Evolutionary conservation across 2,329 filamentous ascomycete genomes (phyloP).

Genomic region (Xylariaceae sp.): DNA sequence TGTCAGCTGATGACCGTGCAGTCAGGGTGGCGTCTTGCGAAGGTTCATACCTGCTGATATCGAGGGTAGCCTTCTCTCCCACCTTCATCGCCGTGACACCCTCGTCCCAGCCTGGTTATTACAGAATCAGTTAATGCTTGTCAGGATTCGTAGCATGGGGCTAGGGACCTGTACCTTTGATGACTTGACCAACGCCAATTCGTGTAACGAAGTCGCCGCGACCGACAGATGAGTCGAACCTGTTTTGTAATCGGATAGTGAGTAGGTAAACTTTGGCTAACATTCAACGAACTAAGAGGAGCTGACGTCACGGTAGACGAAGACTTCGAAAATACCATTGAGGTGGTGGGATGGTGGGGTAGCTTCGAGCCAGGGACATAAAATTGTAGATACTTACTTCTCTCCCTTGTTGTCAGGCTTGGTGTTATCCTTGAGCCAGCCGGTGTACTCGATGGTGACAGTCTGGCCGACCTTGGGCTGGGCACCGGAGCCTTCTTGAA

Average conservation of each 20-base stretch:
- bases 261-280: not conserved
- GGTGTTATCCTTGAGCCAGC: conserved; percentile 75
- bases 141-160: not conserved
- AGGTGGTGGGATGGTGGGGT: conserved; percentile 18
- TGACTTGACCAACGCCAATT: conserved; percentile 86
- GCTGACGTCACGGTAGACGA: conserved; percentile 18
- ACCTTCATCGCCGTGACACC: conserved; percentile 85
- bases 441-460: conserved; percentile 90
- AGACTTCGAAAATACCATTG: not conserved
- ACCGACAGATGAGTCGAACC: conserved; percentile 87
- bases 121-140: conserved; percentile 8
- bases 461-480: conserved; percentile 70
- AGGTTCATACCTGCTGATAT: conserved; percentile 71
- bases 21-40: not conserved
- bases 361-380: conserved; percentile 1
- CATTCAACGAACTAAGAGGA: not conserved
- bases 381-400: conserved; percentile 61
- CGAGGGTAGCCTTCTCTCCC: conserved; percentile 86
- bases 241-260: conserved; percentile 45
- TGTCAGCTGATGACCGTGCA: conserved; percentile 26
- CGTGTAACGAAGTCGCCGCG: conserved; percentile 75
- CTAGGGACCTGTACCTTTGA: conserved; percentile 68
- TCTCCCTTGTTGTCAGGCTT: conserved; percentile 69
- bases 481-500: conserved; percentile 66
- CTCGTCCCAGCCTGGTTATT: conserved; percentile 76